Percentiles rank a stretch among this genome's conserved stretches.
Evolutionary conservation across 176 grass and related monocot species (phyloP).

Genomic region (Paspalum vaginatum): DNA sequence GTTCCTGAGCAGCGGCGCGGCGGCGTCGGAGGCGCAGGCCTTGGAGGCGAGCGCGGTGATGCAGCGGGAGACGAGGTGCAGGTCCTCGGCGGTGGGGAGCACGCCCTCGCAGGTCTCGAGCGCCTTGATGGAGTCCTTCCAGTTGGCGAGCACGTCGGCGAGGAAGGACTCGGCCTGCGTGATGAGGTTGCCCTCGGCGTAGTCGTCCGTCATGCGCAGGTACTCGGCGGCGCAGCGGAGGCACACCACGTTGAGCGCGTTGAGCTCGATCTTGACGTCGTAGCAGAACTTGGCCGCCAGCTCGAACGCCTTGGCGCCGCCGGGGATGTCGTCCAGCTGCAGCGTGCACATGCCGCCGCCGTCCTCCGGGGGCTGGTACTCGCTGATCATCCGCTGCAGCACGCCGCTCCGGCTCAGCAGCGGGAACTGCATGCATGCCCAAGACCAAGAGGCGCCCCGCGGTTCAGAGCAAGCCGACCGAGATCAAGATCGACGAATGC

Average conservation of each 20-base stretch:
- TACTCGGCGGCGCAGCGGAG: constrained; percentile 76
- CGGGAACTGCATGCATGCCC: constrained; percentile 69
- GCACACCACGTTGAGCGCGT: constrained; percentile 70
- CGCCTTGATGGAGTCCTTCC: constrained; percentile 86
- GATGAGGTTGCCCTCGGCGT: constrained; percentile 79
- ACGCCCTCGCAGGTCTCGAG: constrained; percentile 76
- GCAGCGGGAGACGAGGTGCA: constrained; percentile 71
- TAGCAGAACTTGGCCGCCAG: constrained; percentile 85
- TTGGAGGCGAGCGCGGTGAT: constrained; percentile 73
- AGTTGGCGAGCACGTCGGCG: constrained; percentile 55
- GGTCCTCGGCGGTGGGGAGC: constrained; percentile 62
- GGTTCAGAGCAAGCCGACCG: neutral
- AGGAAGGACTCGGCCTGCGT: constrained; percentile 78
- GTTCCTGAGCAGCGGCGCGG: constrained; percentile 18
- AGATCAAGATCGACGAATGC: neutral
- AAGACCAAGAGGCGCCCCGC: neutral
- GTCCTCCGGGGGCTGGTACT: constrained; percentile 41
- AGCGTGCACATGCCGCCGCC: constrained; percentile 63
- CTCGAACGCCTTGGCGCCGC: constrained; percentile 86
- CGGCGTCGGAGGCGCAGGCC: constrained; percentile 48
- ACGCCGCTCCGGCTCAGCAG: constrained; percentile 76
- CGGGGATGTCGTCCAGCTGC: constrained; percentile 78
- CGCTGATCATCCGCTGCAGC: constrained; percentile 69
- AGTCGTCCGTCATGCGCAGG: constrained; percentile 86
- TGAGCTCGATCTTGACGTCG: constrained; percentile 80